These are phyloP conservation scores for Fusarium musae DNA, from an alignment of 2,329 filamentous ascomycete genomes.

Conservation along the genomic window DNA sequence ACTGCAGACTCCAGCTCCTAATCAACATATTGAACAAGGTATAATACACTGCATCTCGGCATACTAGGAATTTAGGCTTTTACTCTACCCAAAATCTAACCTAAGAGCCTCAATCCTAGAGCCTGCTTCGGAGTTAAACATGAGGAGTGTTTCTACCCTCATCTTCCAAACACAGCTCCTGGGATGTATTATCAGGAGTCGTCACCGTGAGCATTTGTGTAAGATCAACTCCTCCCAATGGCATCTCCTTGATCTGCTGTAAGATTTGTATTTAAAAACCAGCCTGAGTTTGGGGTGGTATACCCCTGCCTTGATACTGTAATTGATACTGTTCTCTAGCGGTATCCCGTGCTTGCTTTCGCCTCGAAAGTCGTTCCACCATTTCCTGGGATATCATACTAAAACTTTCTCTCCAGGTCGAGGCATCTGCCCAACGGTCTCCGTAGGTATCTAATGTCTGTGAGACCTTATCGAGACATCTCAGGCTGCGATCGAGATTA, in stretches of 20 bases:
- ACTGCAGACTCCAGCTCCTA: background rate
- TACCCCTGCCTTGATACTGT: conserved; percentile 48
- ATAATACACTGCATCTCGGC: background rate
- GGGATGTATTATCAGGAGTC: conserved; percentile 14
- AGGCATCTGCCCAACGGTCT: conserved; percentile 68
- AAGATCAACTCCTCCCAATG: conserved; percentile 59
- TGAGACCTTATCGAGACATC: conserved; percentile 64
- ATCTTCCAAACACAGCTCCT: background rate
- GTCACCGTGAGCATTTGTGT: conserved; percentile 54
- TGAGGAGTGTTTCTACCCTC: background rate
- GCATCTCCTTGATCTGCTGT: conserved; percentile 49
- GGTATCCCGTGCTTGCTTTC: conserved; percentile 49
- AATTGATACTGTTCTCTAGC: conserved; percentile 50
- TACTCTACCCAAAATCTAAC: background rate
- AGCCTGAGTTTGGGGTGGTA: conserved; percentile 34
- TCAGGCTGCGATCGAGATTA: conserved; percentile 66
- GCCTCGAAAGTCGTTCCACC: conserved; percentile 55
- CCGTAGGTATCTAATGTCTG: conserved; percentile 67
- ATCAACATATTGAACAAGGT: background rate
- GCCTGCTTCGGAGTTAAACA: background rate
- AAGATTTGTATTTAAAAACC: conserved; percentile 34
- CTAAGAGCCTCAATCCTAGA: background rate
- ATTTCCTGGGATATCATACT: conserved; percentile 60
- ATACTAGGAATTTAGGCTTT: background rate
- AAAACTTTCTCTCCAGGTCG: conserved; percentile 64